phyloP scores from a whole-genome alignment of 2,329 filamentous ascomycete species.

The Alternaria angustiovoidea region DNA sequence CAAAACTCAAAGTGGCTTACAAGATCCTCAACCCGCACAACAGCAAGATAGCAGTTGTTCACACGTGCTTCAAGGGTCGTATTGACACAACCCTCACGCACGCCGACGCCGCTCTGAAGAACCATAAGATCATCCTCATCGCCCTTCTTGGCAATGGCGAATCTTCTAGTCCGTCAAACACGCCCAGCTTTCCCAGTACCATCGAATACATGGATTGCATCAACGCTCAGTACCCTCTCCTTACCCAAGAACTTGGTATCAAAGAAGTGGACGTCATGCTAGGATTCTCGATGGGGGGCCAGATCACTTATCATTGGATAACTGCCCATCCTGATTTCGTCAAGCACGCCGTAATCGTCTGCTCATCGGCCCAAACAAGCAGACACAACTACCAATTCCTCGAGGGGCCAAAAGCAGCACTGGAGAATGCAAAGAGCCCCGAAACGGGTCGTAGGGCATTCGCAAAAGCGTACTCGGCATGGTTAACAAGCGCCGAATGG shows the following conservation, averaged over 20 bases:
- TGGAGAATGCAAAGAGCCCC: constrained; percentile 56
- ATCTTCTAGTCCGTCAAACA: constrained; percentile 63
- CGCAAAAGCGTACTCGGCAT: constrained; percentile 50
- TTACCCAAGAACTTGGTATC: constrained; percentile 53
- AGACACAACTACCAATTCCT: constrained; percentile 64
- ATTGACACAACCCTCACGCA: constrained; percentile 61
- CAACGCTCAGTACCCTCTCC: constrained; percentile 58
- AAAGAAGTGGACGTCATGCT: constrained; percentile 57
- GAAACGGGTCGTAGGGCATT: constrained; percentile 46
- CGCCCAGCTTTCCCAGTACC: constrained; percentile 54
- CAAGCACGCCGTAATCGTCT: constrained; percentile 57
- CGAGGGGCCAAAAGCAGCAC: constrained; percentile 61
- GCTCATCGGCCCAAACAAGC: constrained; percentile 60
- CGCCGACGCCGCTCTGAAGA: constrained; percentile 52
- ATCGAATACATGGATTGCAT: constrained; percentile 61
- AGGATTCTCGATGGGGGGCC: constrained; percentile 67
- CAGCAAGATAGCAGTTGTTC: constrained; percentile 52
- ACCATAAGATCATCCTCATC: constrained; percentile 61
- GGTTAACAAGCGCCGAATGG: constrained; percentile 53
- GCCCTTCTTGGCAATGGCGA: constrained; percentile 64
- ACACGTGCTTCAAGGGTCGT: constrained; percentile 64
- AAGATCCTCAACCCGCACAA: constrained; percentile 34
- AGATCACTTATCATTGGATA: constrained; percentile 62
- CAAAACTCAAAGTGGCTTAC: constrained; percentile 30
- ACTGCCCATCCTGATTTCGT: constrained; percentile 59